phyloP scores from a whole-genome alignment of 768 basidiomycete species.

The Pleurotus cornucopiae region DNA sequence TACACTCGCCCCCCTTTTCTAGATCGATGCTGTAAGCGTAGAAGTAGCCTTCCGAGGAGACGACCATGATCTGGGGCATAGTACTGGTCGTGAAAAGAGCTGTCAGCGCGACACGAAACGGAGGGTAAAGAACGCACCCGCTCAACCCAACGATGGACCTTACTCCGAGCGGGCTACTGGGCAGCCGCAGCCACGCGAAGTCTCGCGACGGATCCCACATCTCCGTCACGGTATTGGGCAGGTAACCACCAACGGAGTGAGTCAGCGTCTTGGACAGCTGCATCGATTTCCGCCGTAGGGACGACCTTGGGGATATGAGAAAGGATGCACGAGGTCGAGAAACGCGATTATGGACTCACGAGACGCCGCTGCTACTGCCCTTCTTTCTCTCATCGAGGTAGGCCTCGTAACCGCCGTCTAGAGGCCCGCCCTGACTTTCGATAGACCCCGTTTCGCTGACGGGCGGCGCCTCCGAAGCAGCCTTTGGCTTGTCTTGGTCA shows the following conservation, averaged over 20 bases:
- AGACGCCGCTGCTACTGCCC: slow-evolving; percentile 40
- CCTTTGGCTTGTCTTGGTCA: slow-evolving; percentile 12
- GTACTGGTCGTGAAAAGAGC: slow-evolving; percentile 44
- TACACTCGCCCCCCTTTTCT: slow-evolving; percentile 94
- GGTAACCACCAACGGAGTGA: slow-evolving; percentile 74
- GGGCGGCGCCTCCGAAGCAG: slow-evolving; percentile 24
- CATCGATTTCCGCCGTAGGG: slow-evolving; percentile 63
- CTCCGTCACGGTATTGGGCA: slow-evolving; percentile 89
- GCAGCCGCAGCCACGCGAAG: slow-evolving; percentile 87
- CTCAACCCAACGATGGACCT: slow-evolving; percentile 87
- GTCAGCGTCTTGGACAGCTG: slow-evolving; percentile 74
- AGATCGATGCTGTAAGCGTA: slow-evolving; percentile 95
- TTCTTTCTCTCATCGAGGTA: slow-evolving; percentile 77
- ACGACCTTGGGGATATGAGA: slow-evolving; percentile 27
- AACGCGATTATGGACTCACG: slow-evolving; percentile 30
- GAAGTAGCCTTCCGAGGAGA: slow-evolving; percentile 93
- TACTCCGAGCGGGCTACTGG: slow-evolving; percentile 54
- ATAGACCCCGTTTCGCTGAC: slow-evolving; percentile 64
- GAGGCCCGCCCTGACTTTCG: slow-evolving; percentile 56
- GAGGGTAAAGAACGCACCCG: slow-evolving; percentile 51
- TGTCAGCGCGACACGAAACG: neutral
- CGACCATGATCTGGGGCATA: slow-evolving; percentile 95
- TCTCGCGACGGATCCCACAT: slow-evolving; percentile 97
- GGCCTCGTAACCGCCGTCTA: slow-evolving; percentile 83
- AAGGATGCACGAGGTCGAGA: slow-evolving; percentile 4